Evolutionary conservation across 495 filamentous ascomycete genomes (phyloP).

Genomic region (Thozetella sp.): DNA sequence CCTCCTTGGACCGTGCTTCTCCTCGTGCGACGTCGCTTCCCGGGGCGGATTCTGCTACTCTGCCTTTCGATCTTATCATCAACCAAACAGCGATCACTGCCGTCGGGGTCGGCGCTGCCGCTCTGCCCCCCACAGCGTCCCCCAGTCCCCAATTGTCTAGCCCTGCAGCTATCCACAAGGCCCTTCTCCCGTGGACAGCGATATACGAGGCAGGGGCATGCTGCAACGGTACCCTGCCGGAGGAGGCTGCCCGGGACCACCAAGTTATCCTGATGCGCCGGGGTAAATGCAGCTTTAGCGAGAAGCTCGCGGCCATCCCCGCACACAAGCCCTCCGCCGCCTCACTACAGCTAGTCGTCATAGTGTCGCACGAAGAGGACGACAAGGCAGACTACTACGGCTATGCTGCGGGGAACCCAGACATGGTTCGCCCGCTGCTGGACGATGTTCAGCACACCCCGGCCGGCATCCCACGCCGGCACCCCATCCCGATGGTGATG

Average conservation of each 20-base stretch:
- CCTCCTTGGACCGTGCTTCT: slow-evolving; percentile 22
- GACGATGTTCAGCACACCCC: slow-evolving; percentile 75
- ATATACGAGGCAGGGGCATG: slow-evolving; percentile 73
- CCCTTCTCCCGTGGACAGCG: slow-evolving; percentile 61
- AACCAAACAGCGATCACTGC: slow-evolving; percentile 67
- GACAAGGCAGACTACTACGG: slow-evolving; percentile 19
- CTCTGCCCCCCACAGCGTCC: slow-evolving; percentile 61
- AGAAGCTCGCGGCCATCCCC: slow-evolving; percentile 84
- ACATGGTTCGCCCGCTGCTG: slow-evolving; percentile 68
- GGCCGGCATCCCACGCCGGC: slow-evolving; percentile 68
- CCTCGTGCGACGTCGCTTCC: slow-evolving; percentile 8
- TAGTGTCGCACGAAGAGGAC: slow-evolving; percentile 72
- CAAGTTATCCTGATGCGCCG: slow-evolving; percentile 83
- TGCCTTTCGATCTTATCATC: slow-evolving; percentile 24
- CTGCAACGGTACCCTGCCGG: slow-evolving; percentile 65
- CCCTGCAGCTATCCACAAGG: slow-evolving; percentile 22
- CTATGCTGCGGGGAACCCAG: slow-evolving; percentile 22
- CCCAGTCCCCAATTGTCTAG: slow-evolving; percentile 40
- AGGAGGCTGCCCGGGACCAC: slow-evolving; percentile 61
- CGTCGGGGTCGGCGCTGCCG: slow-evolving; percentile 74
- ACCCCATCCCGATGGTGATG: slow-evolving; percentile 84
- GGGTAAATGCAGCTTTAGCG: slow-evolving; percentile 81
- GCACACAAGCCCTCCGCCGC: slow-evolving; percentile 61
- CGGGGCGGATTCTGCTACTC: slow-evolving; percentile 1
- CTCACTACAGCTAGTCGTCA: slow-evolving; percentile 76